Percentiles rank a stretch among this genome's conserved stretches.
These are phyloP conservation scores for Graphilbum sp. DNA, from an alignment of 2,329 filamentous ascomycete species.

Conservation along the genomic window DNA sequence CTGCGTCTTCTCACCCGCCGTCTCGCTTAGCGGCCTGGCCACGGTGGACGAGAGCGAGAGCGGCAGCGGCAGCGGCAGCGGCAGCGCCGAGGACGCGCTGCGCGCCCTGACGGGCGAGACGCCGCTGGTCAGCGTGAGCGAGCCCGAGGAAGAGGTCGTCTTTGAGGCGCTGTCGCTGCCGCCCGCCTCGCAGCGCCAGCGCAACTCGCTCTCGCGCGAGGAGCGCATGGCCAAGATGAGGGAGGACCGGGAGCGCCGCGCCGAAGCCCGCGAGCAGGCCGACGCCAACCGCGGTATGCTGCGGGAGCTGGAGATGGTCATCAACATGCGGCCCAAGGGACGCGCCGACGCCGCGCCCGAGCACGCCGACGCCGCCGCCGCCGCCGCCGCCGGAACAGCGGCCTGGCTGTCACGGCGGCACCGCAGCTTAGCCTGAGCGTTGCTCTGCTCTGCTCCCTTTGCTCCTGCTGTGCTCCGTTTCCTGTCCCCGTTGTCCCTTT, in stretches of 20 bases:
- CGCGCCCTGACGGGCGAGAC: slow-evolving; percentile 45
- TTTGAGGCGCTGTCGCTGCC: slow-evolving; percentile 82
- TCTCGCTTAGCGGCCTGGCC: slow-evolving; percentile 51
- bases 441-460: too few species aligned
- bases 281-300: slow-evolving; percentile 84
- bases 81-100: slow-evolving; percentile 42
- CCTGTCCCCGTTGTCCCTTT: too few species aligned
- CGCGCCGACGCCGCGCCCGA: not conserved
- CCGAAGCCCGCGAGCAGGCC: slow-evolving; percentile 52
- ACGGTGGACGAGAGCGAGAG: slow-evolving; percentile 37
- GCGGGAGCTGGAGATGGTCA: slow-evolving; percentile 80
- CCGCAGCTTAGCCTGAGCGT: too few species aligned
- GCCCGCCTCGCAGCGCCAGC: slow-evolving; percentile 38
- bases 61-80: slow-evolving; percentile 13
- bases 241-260: slow-evolving; percentile 66
- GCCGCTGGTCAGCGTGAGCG: slow-evolving; percentile 37
- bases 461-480: too few species aligned
- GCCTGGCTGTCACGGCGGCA: not conserved
- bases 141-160: slow-evolving; percentile 56
- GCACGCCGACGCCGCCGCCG: not conserved
- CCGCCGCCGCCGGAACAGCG: not conserved
- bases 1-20: slow-evolving; percentile 38
- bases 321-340: slow-evolving; percentile 28
- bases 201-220: slow-evolving; percentile 60
- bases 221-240: slow-evolving; percentile 78